Percentiles rank a stretch among this genome's conserved stretches.
These are phyloP conservation scores for Epichloe sylvatica DNA, from an alignment of 2,329 filamentous ascomycete genomes.

Conservation along the genomic window DNA sequence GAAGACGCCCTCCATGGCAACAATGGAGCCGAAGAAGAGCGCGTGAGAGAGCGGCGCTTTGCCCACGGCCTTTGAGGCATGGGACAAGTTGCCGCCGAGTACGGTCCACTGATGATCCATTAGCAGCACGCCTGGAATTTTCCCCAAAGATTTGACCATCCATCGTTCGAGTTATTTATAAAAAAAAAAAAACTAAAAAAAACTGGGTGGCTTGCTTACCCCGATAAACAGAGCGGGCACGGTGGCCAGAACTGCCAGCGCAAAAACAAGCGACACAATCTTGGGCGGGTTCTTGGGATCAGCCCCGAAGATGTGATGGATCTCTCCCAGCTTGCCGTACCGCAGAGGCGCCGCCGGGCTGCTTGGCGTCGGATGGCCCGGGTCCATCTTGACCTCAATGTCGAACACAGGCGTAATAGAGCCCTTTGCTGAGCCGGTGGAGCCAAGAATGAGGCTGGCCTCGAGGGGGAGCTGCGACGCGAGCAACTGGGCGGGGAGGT, in stretches of 20 bases:
- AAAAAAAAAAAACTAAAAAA: too few relatives aligned
- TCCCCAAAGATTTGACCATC: too few relatives aligned
- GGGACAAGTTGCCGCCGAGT: slow-evolving; percentile 70
- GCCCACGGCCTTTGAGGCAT: slow-evolving; percentile 61
- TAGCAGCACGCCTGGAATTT: slow-evolving; percentile 5
- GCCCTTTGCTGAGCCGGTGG: slow-evolving; percentile 61
- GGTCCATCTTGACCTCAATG: slow-evolving; percentile 50
- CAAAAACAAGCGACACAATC: slow-evolving; percentile 66
- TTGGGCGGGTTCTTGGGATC: slow-evolving; percentile 71
- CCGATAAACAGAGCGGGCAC: slow-evolving; percentile 58
- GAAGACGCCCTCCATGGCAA: slow-evolving; percentile 83
- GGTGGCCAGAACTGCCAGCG: slow-evolving; percentile 55
- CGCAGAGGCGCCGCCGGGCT: slow-evolving; percentile 55
- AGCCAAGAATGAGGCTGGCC: slow-evolving; percentile 73
- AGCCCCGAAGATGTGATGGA: slow-evolving; percentile 76
- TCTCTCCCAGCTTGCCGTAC: slow-evolving; percentile 73
- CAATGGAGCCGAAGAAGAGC: slow-evolving; percentile 73
- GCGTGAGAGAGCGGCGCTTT: slow-evolving; percentile 67
- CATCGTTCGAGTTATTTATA: too few relatives aligned
- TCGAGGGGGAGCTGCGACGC: slow-evolving; percentile 51
- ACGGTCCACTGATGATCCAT: slow-evolving; percentile 52
- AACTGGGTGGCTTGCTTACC: slow-evolving; percentile 27
- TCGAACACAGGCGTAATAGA: slow-evolving; percentile 61
- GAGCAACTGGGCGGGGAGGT: slow-evolving; percentile 74
- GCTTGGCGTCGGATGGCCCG: slow-evolving; percentile 42